Conservation (phyloP, 805 yeast genomes). For the Kodamaea kaohsiungensis region DNA sequence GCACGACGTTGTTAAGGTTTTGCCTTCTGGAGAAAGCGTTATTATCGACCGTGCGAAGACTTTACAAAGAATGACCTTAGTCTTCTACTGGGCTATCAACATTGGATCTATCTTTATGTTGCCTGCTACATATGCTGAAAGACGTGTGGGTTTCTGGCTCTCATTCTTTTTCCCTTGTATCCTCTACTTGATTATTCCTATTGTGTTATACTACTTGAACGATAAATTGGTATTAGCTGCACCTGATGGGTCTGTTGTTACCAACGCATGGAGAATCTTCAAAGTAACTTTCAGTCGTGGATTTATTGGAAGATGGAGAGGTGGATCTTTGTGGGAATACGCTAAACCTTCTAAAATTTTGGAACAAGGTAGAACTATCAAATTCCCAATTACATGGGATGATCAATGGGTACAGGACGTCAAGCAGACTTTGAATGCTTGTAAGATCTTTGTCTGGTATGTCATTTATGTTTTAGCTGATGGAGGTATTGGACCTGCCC, state of each 20-base stretch:
- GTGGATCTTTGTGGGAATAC: conserved; percentile 47
- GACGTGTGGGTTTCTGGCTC: conserved; percentile 54
- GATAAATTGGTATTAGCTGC: conserved; percentile 28
- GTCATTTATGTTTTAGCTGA: conserved; percentile 42
- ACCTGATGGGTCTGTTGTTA: conserved; percentile 50
- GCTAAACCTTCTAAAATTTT: conserved; percentile 47
- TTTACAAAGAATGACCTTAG: conserved; percentile 42
- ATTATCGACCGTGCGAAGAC: conserved; percentile 51
- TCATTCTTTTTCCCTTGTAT: conserved; percentile 50
- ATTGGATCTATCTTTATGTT: conserved; percentile 55
- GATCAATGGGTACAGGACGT: conserved; percentile 51
- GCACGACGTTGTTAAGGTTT: conserved; percentile 57
- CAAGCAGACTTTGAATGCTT: conserved; percentile 43
- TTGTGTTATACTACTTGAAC: conserved; percentile 27
- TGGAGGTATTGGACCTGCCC: conserved; percentile 49
- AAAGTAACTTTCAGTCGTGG: conserved; percentile 43
- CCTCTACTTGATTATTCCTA: conserved; percentile 31
- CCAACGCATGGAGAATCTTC: conserved; percentile 42
- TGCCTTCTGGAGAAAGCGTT: conserved; percentile 64
- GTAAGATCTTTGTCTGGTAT: conserved; percentile 46
- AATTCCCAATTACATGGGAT: conserved; percentile 30
- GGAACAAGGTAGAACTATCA: conserved; percentile 40
- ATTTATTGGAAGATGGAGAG: conserved; percentile 41
- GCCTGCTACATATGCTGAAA: conserved; percentile 52
- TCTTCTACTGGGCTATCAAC: conserved; percentile 57